Percentiles rank a stretch among this genome's conserved stretches.
Evolutionary conservation across 192 early-diverging fungal genomes (phyloP).

Genomic region (Backusella tuberculispora): DNA sequence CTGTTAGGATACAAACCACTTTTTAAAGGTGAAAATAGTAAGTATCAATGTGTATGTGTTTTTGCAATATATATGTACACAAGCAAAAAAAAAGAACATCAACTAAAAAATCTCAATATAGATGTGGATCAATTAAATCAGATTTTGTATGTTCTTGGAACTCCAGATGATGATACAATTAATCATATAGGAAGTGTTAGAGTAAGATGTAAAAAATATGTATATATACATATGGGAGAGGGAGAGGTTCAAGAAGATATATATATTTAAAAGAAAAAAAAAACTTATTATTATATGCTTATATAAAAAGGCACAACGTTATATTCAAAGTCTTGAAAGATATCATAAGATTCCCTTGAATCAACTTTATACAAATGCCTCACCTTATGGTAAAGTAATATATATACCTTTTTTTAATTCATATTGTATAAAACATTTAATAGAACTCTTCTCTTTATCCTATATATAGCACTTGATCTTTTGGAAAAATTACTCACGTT

Average conservation of each 20-base stretch:
- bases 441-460: too few relatives aligned
- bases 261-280: conserved; percentile 78
- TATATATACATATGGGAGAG: too few relatives aligned
- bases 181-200: conserved; percentile 75
- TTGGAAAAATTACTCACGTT: conserved; percentile 89
- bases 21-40: conserved; percentile 84
- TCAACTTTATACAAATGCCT: conserved; percentile 83
- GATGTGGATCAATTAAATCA: conserved; percentile 91
- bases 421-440: background rate
- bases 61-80: background rate
- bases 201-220: too few relatives aligned
- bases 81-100: conserved; percentile 68
- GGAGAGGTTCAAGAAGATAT: conserved; percentile 45
- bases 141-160: conserved; percentile 84
- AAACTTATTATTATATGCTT: conserved; percentile 28
- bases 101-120: conserved; percentile 86
- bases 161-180: conserved; percentile 76
- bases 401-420: background rate
- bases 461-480: conserved; percentile 75
- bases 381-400: conserved; percentile 48
- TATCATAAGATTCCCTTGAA: conserved; percentile 77
- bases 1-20: conserved; percentile 76
- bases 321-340: conserved; percentile 82
- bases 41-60: conserved; percentile 32
- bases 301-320: conserved; percentile 75